Percentiles rank a stretch among this genome's conserved stretches.
phyloP scores from a whole-genome alignment of 768 basidiomycete species.

The Cantharellus anzutake region DNA sequence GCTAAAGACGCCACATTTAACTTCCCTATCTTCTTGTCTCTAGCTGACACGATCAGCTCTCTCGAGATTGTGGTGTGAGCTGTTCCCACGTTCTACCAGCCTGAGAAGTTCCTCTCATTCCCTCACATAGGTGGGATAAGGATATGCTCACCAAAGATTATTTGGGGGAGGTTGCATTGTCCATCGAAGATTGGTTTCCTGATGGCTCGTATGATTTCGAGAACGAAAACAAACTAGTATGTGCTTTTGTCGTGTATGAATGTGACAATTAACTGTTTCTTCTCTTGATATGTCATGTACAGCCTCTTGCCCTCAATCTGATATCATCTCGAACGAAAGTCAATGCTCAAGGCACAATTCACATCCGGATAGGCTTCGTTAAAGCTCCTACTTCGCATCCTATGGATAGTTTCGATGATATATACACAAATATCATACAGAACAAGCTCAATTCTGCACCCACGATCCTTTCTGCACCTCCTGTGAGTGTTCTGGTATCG shows the following conservation, averaged over 20 bases:
- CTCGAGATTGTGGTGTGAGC: constrained; percentile 52
- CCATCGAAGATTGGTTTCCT: constrained; percentile 69
- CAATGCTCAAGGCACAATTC: constrained; percentile 31
- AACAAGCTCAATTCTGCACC: constrained; percentile 31
- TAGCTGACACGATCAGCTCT: constrained; percentile 50
- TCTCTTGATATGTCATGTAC: background rate
- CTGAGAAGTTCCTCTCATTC: background rate
- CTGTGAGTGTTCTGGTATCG: constrained; percentile 29
- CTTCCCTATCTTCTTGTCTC: constrained; percentile 63
- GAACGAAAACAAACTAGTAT: constrained; percentile 26
- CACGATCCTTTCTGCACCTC: constrained; percentile 55
- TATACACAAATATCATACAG: constrained; percentile 44
- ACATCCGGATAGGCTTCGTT: constrained; percentile 44
- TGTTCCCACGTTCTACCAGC: background rate
- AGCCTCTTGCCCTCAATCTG: constrained; percentile 25
- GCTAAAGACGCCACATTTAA: constrained; percentile 72
- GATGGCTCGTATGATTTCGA: constrained; percentile 33
- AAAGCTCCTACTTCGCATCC: constrained; percentile 23
- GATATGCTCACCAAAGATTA: constrained; percentile 79
- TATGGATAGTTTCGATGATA: constrained; percentile 24
- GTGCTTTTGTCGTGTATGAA: background rate
- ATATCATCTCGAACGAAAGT: constrained; percentile 32
- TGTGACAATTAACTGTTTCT: background rate
- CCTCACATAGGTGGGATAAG: constrained; percentile 50
- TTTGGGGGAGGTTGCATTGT: constrained; percentile 68